Evolutionary conservation across 1,284 basidiomycete genomes (phyloP), one percentile per base, ranked within the genome.

Genomic region (Microbotryum lychnidis-dioicae): DNA sequence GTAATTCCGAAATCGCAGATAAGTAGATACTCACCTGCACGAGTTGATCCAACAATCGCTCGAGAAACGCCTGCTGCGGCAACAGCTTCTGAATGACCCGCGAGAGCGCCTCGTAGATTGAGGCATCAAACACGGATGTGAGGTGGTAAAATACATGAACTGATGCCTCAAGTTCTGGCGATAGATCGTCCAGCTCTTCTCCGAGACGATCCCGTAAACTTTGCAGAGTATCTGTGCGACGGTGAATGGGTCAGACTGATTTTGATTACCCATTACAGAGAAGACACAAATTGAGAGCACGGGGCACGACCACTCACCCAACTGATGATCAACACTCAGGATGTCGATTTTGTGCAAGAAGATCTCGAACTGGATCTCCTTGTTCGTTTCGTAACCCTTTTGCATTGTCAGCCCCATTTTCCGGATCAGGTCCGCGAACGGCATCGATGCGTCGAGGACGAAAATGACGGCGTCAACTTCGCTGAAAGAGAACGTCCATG

Each of bases 281-380:
- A n/a, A n/a, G n/a, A 44, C 18, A 21, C 14, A 20, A 46, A 44
- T 49, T 12, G 47, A 50, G 9, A 50, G 44, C 51, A 33, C n/a
- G 49, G 49, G n/a, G 27, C 8, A 27, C 44, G 16, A 7, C 33
- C 31, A 72, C 83, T 33, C 70, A 91, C 91, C 91, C 61, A 87
- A 84, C 70, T 91, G 86, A 74, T 96, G 93, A 70, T 97, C 94
- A 69, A 93, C 91, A 60, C 89, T 86, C 62, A 94, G 78, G 48
- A 87, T 87, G 75, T 97, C 94, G 20, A 91, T 87, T 77, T 98
- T 98, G 79, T 98, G 94, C 20, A 97, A 87, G 72, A 98, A 97
- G 27, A 97, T 85, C 74, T 96, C 91, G 51, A 97, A 82, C 64
- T 86, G 85, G 63, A 94, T 84, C 50, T 80, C 78, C 7, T 86